Base-by-base conservation (phyloP, 2,329 filamentous ascomycete species). In the Cladophialophora bantiana region DNA sequence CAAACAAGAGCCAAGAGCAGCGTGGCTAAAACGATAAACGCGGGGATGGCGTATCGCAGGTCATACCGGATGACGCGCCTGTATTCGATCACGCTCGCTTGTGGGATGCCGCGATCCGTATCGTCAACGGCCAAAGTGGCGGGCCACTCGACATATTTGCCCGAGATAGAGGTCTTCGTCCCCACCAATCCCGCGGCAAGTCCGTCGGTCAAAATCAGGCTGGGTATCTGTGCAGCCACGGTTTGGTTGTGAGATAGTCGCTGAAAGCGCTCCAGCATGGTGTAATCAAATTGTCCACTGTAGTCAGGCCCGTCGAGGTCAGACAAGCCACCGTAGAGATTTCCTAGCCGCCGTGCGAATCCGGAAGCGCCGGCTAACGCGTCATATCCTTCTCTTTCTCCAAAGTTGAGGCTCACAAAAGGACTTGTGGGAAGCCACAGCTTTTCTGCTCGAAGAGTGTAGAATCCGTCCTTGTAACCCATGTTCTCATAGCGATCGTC, bases 131-230 rank as follows among this genome's bases (percentile, higher is more conserved):
- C 62, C 35, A 64, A 32, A 36, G 55, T 64, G 32, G 62, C 62
- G 4, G 62, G 62, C 54, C 55, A 64, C 13, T 59, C 15, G 20
- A 64, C 55, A 34, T 64, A 64, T 40, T 50, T 59, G 15, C 31
- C 35, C 9, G 62, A 64, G 55, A 64, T 64, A 40, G 62, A 64
- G n/a, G 62, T 64, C 40, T 64, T 64, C n/a, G 62, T 64, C 18
- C 62, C 62, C n/a, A 64, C 62, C 38, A 64, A 18, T 6, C 53
- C 62, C 20, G 45, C 59, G 9, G 59, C 56, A 12, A 59, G 59
- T 26, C 80, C 62, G 62, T 84, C 81, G 0, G 81, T 83, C 78
- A 79, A 83, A 7, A 83, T 75, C 0, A 82, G 72, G 67, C 82
- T 80, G 7, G 82, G 70, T 7, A 83, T 81, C 7, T 73, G 68